phyloP scores from a whole-genome alignment of 2,329 filamentous ascomycete genomes.

The Fusarium setosum region DNA sequence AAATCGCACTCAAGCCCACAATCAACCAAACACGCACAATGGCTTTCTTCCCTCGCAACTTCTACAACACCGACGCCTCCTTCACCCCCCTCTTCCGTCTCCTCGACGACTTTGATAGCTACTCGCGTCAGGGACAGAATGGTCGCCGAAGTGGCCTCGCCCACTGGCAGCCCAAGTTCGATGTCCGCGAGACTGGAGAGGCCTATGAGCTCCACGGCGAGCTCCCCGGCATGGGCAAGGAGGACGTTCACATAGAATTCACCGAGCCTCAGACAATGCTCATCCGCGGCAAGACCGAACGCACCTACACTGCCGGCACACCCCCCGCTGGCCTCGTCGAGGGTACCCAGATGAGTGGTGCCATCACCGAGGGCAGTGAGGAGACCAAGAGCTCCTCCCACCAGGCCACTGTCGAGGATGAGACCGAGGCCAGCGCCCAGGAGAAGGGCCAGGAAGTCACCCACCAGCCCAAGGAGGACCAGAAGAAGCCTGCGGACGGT shows the following conservation, averaged over 20 bases:
- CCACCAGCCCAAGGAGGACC: constrained; percentile 41
- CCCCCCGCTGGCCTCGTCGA: constrained; percentile 61
- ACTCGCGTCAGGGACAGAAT: constrained; percentile 54
- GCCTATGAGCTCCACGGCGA: constrained; percentile 84
- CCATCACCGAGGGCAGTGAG: constrained; percentile 54
- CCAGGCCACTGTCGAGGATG: constrained; percentile 76
- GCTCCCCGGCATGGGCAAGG: constrained; percentile 79
- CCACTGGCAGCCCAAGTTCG: constrained; percentile 81
- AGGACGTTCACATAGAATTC: constrained; percentile 82
- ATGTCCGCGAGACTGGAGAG: constrained; percentile 76
- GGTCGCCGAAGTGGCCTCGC: constrained; percentile 49
- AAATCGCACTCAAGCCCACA: constrained; percentile 35
- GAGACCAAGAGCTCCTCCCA: constrained; percentile 56
- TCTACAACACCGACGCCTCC: constrained; percentile 61
- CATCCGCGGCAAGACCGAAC: constrained; percentile 77
- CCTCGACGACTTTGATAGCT: constrained; percentile 72
- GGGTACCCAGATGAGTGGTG: constrained; percentile 48
- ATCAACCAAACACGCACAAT: constrained; percentile 56
- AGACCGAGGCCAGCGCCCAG: constrained; percentile 38
- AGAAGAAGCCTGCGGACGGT: constrained; percentile 51
- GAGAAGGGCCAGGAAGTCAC: constrained; percentile 37
- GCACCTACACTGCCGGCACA: constrained; percentile 67
- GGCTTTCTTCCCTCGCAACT: constrained; percentile 68
- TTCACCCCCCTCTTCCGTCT: constrained; percentile 73
- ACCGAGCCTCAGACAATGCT: constrained; percentile 79